These are phyloP conservation scores for Apodospora peruviana DNA, from an alignment of 495 filamentous ascomycete species.

Conservation along the genomic window DNA sequence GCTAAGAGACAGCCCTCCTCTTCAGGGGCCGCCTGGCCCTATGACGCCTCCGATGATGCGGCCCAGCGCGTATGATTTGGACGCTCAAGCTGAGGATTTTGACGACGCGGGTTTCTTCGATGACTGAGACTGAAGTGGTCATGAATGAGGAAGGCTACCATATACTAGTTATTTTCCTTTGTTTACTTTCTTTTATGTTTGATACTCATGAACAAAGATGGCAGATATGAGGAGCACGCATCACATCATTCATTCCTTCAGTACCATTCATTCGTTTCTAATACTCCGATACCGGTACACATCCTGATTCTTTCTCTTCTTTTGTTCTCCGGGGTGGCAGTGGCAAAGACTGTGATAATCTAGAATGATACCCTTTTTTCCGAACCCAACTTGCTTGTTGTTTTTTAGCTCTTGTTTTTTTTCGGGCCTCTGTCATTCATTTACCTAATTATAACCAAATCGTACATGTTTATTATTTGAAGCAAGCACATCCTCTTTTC, in stretches of 20 bases:
- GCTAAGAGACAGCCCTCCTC: constrained; percentile 26
- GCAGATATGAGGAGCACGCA: constrained; percentile 10
- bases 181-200: constrained; percentile 10
- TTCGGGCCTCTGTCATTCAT: too few relatives aligned
- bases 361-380: constrained; percentile 25
- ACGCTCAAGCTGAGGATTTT: constrained; percentile 57
- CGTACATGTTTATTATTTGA: too few relatives aligned
- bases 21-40: constrained; percentile 38
- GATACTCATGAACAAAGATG: constrained; percentile 7
- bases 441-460: too few relatives aligned
- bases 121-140: constrained; percentile 28
- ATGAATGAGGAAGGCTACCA: not conserved
- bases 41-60: constrained; percentile 67
- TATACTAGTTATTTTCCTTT: constrained; percentile 17
- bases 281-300: not conserved
- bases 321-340: constrained; percentile 1
- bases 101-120: constrained; percentile 54
- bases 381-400: not conserved
- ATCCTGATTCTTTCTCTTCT: not conserved
- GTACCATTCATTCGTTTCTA: not conserved
- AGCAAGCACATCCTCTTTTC: too few relatives aligned
- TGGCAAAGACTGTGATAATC: constrained; percentile 5
- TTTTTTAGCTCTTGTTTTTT: not conserved
- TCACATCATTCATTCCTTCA: not conserved
- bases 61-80: constrained; percentile 62